These are phyloP conservation scores for Solanum arcanum DNA, from an alignment of 257 asterid species.

Conservation along the genomic window DNA sequence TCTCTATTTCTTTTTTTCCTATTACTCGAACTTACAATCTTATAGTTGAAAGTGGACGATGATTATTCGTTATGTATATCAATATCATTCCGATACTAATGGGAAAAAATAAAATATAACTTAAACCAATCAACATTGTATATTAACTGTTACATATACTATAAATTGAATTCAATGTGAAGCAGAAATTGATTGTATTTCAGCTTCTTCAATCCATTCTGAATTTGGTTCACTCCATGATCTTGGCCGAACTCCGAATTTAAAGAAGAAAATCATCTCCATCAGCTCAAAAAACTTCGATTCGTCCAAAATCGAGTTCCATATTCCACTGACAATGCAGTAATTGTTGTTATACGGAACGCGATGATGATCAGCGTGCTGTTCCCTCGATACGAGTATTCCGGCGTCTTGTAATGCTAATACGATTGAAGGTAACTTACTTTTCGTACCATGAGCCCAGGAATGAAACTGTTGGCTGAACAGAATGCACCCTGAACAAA, in stretches of 20 bases:
- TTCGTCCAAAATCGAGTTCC: slow-evolving; percentile 49
- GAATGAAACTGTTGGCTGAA: slow-evolving; percentile 79
- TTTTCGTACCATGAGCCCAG: slow-evolving; percentile 69
- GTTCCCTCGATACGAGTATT: slow-evolving; percentile 40
- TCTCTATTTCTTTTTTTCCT: neutral
- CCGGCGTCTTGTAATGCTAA: slow-evolving; percentile 71
- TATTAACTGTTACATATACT: neutral
- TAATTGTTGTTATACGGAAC: slow-evolving; percentile 65
- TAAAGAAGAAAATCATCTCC: slow-evolving; percentile 58
- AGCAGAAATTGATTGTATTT: neutral
- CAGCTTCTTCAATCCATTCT: slow-evolving; percentile 38
- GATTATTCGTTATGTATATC: no score
- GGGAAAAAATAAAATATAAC: neutral
- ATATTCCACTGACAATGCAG: slow-evolving; percentile 79
- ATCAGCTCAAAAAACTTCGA: slow-evolving; percentile 41
- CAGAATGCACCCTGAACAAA: slow-evolving; percentile 62
- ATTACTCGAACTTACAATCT: neutral
- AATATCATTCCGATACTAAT: neutral
- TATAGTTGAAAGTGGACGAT: neutral
- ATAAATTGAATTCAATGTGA: neutral
- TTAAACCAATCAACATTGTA: neutral
- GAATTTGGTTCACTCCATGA: slow-evolving; percentile 59
- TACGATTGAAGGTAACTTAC: slow-evolving; percentile 55
- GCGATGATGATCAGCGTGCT: slow-evolving; percentile 80
- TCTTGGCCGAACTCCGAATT: slow-evolving; percentile 56